Percentiles rank a stretch among this genome's conserved stretches.
Conservation (phyloP, 192 early-diverging fungal genomes). For the Phlyctochytrium bullatum region DNA sequence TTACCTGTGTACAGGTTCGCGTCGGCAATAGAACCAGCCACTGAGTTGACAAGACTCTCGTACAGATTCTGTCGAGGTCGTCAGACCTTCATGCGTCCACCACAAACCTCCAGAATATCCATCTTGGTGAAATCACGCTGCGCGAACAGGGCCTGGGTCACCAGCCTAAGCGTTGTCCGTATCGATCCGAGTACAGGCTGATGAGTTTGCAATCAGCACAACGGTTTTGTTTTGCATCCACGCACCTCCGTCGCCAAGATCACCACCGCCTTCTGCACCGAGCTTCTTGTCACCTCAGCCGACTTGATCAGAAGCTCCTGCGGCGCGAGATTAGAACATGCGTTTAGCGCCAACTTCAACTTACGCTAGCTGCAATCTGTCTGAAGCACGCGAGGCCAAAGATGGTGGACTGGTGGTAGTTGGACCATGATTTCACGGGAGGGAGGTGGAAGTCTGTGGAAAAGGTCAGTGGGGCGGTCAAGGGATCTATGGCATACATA, state of each 20-base stretch:
- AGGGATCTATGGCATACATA: constrained; percentile 38
- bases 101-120: constrained; percentile 65
- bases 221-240: too few species aligned
- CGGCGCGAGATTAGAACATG: constrained; percentile 31
- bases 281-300: constrained; percentile 72
- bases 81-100: constrained; percentile 14
- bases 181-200: constrained; percentile 70
- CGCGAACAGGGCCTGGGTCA: constrained; percentile 76
- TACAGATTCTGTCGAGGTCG: constrained; percentile 60
- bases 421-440: constrained; percentile 61
- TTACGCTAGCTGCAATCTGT: constrained; percentile 70
- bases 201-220: not conserved
- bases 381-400: constrained; percentile 84
- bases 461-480: not conserved
- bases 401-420: constrained; percentile 57
- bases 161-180: constrained; percentile 68
- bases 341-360: not conserved
- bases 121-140: constrained; percentile 76
- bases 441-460: constrained; percentile 72
- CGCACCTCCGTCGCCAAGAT: constrained; percentile 63
- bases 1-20: constrained; percentile 67
- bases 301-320: constrained; percentile 69
- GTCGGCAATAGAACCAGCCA: constrained; percentile 59
- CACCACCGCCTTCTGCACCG: constrained; percentile 80
- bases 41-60: constrained; percentile 51